Conservation (phyloP, 2,329 filamentous ascomycete species). For the Mycogone perniciosa region DNA sequence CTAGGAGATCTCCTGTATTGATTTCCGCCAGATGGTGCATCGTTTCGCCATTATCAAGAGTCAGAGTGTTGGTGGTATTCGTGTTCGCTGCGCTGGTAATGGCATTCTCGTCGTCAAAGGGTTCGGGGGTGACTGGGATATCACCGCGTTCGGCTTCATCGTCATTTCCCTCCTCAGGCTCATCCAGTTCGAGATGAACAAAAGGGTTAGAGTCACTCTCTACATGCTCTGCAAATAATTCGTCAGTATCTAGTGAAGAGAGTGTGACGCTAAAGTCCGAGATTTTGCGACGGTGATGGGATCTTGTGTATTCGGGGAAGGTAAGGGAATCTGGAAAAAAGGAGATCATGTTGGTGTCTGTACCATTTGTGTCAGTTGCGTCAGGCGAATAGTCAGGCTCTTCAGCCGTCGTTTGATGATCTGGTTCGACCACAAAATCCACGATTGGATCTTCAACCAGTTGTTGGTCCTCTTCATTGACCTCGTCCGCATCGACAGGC, state of each 20-base stretch:
- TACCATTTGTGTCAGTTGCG: conserved; percentile 21
- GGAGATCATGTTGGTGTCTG: conserved; percentile 11
- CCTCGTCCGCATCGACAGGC: neutral
- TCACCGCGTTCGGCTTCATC: conserved; percentile 14
- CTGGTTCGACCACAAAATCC: neutral
- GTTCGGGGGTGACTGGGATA: neutral
- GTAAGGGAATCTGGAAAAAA: neutral
- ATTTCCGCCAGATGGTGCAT: conserved; percentile 19
- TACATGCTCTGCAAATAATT: conserved; percentile 17
- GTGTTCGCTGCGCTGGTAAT: conserved; percentile 18
- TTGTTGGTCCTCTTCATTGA: neutral
- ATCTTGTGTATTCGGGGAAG: conserved; percentile 1
- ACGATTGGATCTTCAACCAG: neutral
- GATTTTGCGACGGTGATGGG: conserved; percentile 8
- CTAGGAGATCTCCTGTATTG: conserved; percentile 14
- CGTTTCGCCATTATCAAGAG: conserved; percentile 25
- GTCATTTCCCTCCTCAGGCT: conserved; percentile 15
- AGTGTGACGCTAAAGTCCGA: conserved; percentile 14
- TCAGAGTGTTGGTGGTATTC: conserved; percentile 28
- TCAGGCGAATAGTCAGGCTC: neutral
- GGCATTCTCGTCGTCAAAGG: conserved; percentile 15
- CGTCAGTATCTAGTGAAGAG: conserved; percentile 22
- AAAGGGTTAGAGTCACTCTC: conserved; percentile 22
- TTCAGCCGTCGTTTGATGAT: neutral
- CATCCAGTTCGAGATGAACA: conserved; percentile 20